Base-by-base conservation (phyloP, 1,284 basidiomycete species). In the Trametes pubescens region DNA sequence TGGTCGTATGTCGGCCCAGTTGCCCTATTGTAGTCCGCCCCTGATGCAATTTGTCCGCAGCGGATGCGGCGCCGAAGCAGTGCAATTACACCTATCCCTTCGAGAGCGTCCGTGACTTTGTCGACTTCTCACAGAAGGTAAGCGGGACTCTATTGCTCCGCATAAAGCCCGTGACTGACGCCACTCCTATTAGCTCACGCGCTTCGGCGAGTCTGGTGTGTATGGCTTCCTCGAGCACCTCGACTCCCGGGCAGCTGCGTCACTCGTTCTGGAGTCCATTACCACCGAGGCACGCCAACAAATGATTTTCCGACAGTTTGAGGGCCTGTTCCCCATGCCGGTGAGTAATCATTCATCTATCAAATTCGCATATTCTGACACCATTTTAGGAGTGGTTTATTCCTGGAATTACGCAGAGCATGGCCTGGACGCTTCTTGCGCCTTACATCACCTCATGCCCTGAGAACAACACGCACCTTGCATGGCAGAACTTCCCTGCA, bases 221-320 rank as follows among this genome's bases (percentile, higher is more conserved):
- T 84, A 84, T 67, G 86, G 86, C 6, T 89, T 89, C 76, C 73
- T 89, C 22, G 79, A 84, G 47, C 86, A 89, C 69, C 79, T 92
- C 44, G 79, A 91, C 74, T 86, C 86, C 24, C 80, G 87, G 22
- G 79, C 84, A 4, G 74, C 83, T 3, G 88, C 88, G 0, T 77
- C 83, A 55, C 75, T 91, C 11, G 76, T 91, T 13, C 73, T 86
- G 3, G 84, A 90, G 72, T 80, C 83, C 6, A 86, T 91, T 68
- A 81, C 86, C 0, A 87, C 84, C n/a, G 88, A 91, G 75, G 84
- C 80, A 7, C 79, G 89, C 13, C 88, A 91, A 75, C 86, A 91
- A 76, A 85, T 89, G 84, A 79, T 84, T 51, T 88, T 91, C 79
- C 75, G 88, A 14, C 88, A 90, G 72, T 83, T 89, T 56, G 81